Evolutionary conservation across 495 filamentous ascomycete species (phyloP), one percentile per base, ranked within the genome.

Genomic region (Tetracladium setigerum): DNA sequence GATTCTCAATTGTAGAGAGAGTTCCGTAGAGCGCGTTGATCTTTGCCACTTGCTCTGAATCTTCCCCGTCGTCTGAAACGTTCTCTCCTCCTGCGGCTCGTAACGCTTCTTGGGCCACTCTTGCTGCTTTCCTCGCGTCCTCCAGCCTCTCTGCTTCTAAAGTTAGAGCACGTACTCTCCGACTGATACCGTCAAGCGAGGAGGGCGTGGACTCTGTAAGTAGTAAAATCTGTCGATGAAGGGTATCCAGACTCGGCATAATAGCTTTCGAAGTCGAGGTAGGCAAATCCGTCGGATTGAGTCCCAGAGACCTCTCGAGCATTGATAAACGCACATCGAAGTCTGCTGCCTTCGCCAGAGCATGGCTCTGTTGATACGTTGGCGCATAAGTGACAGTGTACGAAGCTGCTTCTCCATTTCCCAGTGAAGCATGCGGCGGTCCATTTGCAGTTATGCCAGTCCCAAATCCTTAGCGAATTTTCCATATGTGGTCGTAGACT

Each of bases 1-100:
- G 70, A 45, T 76, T 86, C 64, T 96, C 88, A 52, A 99, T 94
- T 10, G 87, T 91, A 5, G 87, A 81, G 5, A 99, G 74, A 13
- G 87, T 87, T 1, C 83, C 83, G 63, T 95, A 97, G 2, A 99
- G 77, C 2, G 90, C 89, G 56, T 95, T 91, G 61, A 97, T 84
- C 62, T 95, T 95, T 34, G 87, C 76, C 14, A 76, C 74, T 53
- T 87, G 79, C 57, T 94, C 87, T 30, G 79, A 73, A 46, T 71
- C 65, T 43, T 68, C 56, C 32, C 52, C 47, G 27, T 56, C 43
- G 38, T 58, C 56, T 10, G 53, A 45, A 15, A 50, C 50, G 54
- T 41, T 59, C 39, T 19, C 62, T 57, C 37, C 71, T 63, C 15
- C 63, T 5, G 70, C 60, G 4, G 73, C 64, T 41, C 71, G 71